Percentiles rank a stretch among this genome's conserved stretches.
Conservation (phyloP, 2,329 filamentous ascomycete genomes). For the Colletotrichum lini region DNA sequence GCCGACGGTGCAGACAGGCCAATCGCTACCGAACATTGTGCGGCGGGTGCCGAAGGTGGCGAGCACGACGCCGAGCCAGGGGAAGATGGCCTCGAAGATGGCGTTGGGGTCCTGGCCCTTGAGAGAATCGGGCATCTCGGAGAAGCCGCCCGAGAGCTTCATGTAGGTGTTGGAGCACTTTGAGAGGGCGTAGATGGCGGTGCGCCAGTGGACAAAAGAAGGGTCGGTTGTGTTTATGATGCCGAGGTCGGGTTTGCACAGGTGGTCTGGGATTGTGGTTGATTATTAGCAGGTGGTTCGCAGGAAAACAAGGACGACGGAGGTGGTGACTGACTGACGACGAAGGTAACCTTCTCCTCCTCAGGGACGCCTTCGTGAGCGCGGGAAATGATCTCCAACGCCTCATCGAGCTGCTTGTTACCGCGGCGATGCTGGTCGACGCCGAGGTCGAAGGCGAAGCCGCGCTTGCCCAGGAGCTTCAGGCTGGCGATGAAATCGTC, state of each 20-base stretch:
- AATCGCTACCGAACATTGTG: conserved; percentile 93
- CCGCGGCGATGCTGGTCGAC: conserved; percentile 86
- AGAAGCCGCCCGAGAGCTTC: conserved; percentile 91
- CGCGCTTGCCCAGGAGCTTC: conserved; percentile 74
- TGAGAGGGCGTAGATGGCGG: conserved; percentile 77
- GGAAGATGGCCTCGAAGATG: conserved; percentile 74
- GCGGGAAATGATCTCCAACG: conserved; percentile 77
- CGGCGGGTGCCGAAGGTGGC: conserved; percentile 78
- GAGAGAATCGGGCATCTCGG: conserved; percentile 75
- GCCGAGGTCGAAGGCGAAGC: conserved; percentile 84
- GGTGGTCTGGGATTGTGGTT: conserved; percentile 73
- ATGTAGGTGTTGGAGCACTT: conserved; percentile 80
- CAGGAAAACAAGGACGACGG: not conserved
- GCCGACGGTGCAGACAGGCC: conserved; percentile 87
- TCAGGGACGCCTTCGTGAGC: conserved; percentile 74
- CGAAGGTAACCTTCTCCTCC: conserved; percentile 73
- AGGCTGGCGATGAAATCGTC: conserved; percentile 76
- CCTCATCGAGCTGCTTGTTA: conserved; percentile 79
- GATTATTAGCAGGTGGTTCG: not conserved
- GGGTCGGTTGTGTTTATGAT: conserved; percentile 72
- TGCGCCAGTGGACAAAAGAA: conserved; percentile 78
- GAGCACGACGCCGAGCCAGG: conserved; percentile 81
- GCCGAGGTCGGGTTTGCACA: conserved; percentile 87
- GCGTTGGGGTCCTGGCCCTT: conserved; percentile 64
- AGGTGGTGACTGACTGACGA: conserved; percentile 73